These are phyloP conservation scores for Pseudomassariella vexata DNA, from an alignment of 2,329 filamentous ascomycete genomes.

Conservation along the genomic window DNA sequence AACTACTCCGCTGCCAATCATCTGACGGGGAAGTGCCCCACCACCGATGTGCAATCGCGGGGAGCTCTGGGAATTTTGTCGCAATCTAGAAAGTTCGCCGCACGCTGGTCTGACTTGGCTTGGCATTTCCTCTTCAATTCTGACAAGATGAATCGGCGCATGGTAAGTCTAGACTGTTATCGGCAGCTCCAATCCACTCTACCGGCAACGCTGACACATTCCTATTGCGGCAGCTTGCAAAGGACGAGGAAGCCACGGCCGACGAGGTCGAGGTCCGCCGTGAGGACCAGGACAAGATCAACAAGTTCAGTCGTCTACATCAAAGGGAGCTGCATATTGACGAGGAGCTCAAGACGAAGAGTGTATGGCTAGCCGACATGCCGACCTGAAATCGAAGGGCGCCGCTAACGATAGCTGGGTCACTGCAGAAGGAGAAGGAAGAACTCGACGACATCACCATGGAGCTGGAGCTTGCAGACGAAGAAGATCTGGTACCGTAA, in stretches of 20 bases:
- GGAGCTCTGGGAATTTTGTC: too few species aligned
- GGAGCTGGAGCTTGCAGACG: conserved; percentile 90
- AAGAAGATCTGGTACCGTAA: conserved; percentile 89
- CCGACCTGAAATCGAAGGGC: neutral
- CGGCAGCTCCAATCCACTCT: too few species aligned
- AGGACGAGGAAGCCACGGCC: conserved; percentile 78
- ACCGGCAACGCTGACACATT: too few species aligned
- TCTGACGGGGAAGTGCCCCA: too few species aligned
- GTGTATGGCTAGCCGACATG: conserved; percentile 46
- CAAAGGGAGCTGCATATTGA: conserved; percentile 75
- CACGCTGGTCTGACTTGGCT: too few species aligned
- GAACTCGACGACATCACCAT: conserved; percentile 88
- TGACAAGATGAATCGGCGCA: conserved; percentile 27
- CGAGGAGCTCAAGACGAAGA: conserved; percentile 74
- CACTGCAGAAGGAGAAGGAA: conserved; percentile 93
- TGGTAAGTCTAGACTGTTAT: conserved; percentile 25
- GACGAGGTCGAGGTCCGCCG: conserved; percentile 91
- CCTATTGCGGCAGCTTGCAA: conserved; percentile 64
- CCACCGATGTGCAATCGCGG: too few species aligned
- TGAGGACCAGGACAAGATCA: conserved; percentile 98
- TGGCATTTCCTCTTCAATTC: too few species aligned
- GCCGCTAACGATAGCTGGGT: conserved; percentile 9
- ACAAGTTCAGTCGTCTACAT: conserved; percentile 91
- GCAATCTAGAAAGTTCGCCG: too few species aligned
- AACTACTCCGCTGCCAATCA: too few species aligned